Evolutionary conservation across 2,329 filamentous ascomycete genomes (phyloP).

Genomic region (Ceratocystis cacaofunesta): DNA sequence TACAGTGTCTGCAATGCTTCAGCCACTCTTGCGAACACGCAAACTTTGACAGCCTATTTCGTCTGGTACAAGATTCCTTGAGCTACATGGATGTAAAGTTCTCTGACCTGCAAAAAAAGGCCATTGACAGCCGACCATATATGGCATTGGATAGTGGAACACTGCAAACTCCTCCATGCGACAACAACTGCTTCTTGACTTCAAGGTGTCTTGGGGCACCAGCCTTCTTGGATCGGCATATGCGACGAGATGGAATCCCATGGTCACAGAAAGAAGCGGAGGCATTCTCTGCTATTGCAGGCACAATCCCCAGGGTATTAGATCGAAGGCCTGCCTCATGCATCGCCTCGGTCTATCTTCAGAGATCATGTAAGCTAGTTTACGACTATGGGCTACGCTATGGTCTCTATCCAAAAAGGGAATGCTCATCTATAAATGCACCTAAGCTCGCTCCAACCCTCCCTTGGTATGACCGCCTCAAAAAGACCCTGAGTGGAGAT

Average conservation of each 20-base stretch:
- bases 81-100: conserved; percentile 4
- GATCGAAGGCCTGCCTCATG: conserved; percentile 12
- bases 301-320: conserved; percentile 6
- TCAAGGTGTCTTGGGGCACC: neutral
- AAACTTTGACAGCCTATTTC: conserved; percentile 31
- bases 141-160: conserved; percentile 6
- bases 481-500: conserved; percentile 38
- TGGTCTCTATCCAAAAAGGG: neutral
- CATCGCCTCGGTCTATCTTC: conserved; percentile 13
- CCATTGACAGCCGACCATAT: neutral
- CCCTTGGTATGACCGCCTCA: conserved; percentile 42
- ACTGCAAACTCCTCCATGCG: neutral
- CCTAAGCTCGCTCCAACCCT: conserved; percentile 27
- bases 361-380: conserved; percentile 11
- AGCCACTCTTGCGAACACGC: conserved; percentile 48
- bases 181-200: conserved; percentile 13
- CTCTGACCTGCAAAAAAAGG: conserved; percentile 7
- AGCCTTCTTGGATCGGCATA: neutral
- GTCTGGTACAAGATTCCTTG: conserved; percentile 12
- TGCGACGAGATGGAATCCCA: conserved; percentile 3
- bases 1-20: conserved; percentile 45
- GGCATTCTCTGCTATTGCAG: conserved; percentile 3
- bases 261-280: conserved; percentile 5
- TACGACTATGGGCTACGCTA: neutral
- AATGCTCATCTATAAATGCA: neutral